phyloP scores from a whole-genome alignment of 345 rosid genomes.

The Brassica incana region DNA sequence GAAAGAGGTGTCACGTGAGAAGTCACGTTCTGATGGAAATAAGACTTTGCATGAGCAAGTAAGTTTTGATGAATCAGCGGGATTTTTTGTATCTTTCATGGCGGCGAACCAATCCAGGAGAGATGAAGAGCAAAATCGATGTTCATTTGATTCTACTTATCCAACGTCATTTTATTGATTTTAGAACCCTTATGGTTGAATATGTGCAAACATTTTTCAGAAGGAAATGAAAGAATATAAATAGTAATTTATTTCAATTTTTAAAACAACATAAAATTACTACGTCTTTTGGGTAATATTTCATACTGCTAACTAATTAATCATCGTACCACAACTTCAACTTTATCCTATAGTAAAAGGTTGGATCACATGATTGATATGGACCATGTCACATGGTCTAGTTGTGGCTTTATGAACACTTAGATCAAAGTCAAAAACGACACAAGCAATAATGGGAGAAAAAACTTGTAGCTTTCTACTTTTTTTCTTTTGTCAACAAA shows the following conservation, averaged over 20 bases:
- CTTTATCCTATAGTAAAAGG: no score
- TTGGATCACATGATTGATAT: no score
- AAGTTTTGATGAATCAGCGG: neutral
- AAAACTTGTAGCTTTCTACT: no score
- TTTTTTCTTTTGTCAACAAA: neutral
- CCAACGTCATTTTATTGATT: constrained; percentile 27
- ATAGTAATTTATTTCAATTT: neutral
- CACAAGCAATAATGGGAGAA: no score
- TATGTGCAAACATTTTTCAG: neutral
- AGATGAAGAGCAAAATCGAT: constrained; percentile 18
- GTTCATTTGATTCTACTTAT: constrained; percentile 26
- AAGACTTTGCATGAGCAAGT: constrained; percentile 1
- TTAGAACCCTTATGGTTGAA: neutral
- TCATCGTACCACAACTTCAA: neutral
- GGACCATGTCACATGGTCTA: no score
- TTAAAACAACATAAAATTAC: neutral
- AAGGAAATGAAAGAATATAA: neutral
- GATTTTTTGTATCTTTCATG: constrained; percentile 25
- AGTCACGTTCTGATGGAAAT: constrained; percentile 14
- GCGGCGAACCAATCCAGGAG: constrained; percentile 24
- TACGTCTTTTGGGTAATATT: neutral
- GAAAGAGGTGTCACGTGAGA: neutral
- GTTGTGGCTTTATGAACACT: no score
- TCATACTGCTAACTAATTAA: neutral
- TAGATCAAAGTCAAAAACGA: no score